Evolutionary conservation across 148 eudicot genomes (phyloP).

Genomic region (Rhododendron molle): DNA sequence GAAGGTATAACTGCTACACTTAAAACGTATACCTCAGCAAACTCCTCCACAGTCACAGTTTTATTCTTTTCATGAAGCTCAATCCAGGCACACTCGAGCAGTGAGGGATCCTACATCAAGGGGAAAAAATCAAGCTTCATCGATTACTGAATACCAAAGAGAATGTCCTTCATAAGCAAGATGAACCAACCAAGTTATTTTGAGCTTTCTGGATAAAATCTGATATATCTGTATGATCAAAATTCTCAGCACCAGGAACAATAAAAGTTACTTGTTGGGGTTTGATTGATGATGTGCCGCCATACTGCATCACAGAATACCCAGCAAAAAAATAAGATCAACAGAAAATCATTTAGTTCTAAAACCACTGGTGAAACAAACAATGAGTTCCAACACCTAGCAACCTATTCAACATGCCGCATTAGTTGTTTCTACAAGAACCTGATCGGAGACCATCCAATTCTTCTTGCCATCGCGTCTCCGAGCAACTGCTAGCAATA

Average conservation of each 20-base stretch:
- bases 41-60: conserved; percentile 54
- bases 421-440: conserved; percentile 35
- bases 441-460: conserved; percentile 99
- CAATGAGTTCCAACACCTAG: conserved; percentile 26
- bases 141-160: conserved; percentile 1
- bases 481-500: conserved; percentile 79
- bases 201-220: conserved; percentile 74
- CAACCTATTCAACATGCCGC: conserved; percentile 36
- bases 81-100: conserved; percentile 95
- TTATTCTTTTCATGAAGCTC: conserved; percentile 88
- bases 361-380: conserved; percentile 8
- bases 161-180: conserved; percentile 3
- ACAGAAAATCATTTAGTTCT: not conserved
- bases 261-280: conserved; percentile 92
- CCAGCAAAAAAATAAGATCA: conserved; percentile 10
- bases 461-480: conserved; percentile 93
- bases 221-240: conserved; percentile 58
- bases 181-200: conserved; percentile 64
- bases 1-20: not conserved
- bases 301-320: conserved; percentile 54
- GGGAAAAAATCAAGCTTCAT: not conserved
- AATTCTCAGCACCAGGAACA: conserved; percentile 78
- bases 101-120: conserved; percentile 58
- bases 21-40: conserved; percentile 75
- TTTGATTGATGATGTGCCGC: conserved; percentile 69